Conservation (phyloP, 768 basidiomycete genomes). For the Leccinellum luteum region DNA sequence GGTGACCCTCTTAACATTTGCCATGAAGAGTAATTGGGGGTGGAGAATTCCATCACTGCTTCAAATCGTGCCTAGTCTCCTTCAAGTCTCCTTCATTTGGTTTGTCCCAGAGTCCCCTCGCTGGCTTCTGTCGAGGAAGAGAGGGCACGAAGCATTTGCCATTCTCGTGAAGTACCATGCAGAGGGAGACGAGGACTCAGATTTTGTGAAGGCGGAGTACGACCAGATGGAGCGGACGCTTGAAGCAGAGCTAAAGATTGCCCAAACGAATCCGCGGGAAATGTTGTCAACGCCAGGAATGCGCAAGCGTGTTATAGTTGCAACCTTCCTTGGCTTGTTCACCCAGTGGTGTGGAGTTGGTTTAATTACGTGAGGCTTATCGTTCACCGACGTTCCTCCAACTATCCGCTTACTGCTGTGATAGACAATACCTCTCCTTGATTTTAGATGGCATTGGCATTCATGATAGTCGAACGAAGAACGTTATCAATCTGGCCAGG, state of each 20-base stretch:
- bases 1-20: too few relatives aligned
- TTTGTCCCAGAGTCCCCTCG: too few relatives aligned
- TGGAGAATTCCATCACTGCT: too few relatives aligned
- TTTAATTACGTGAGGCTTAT: conserved; percentile 4
- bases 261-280: neutral
- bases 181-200: conserved; percentile 40
- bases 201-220: conserved; percentile 57
- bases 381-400: too few relatives aligned
- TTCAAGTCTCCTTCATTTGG: too few relatives aligned
- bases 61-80: too few relatives aligned
- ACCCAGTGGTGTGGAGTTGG: conserved; percentile 12
- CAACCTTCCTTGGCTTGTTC: conserved; percentile 8
- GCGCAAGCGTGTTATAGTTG: conserved; percentile 12
- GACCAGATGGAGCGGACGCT: conserved; percentile 55
- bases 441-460: conserved; percentile 15
- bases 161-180: too few relatives aligned
- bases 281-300: conserved; percentile 7
- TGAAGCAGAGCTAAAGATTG: conserved; percentile 23
- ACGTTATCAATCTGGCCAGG: conserved; percentile 10
- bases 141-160: too few relatives aligned
- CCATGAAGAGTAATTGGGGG: too few relatives aligned
- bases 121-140: too few relatives aligned
- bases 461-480: conserved; percentile 14
- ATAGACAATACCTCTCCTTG: conserved; percentile 10
- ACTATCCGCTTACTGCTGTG: neutral